Evolutionary conservation across 2,329 filamentous ascomycete species (phyloP).

Genomic region (Monilinia vaccinii-corymbosi): DNA sequence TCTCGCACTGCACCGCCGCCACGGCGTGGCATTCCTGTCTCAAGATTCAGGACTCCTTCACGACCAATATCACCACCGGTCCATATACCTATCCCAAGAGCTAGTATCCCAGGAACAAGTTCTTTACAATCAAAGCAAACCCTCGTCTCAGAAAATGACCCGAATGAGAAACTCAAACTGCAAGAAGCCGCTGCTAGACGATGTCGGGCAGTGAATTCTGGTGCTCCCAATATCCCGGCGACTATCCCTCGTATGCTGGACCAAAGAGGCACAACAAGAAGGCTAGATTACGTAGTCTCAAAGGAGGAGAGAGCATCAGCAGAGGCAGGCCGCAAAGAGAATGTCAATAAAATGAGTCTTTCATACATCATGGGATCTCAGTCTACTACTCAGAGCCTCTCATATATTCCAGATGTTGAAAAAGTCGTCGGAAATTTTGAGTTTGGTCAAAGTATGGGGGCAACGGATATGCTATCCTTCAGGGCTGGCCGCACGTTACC

Average conservation of each 20-base stretch:
- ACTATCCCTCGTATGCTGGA: not conserved
- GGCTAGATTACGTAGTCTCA: not conserved
- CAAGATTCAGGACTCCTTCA: not conserved
- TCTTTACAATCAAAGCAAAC: not conserved
- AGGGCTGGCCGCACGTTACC: not conserved
- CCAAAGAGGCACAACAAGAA: not conserved
- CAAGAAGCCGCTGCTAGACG: not conserved
- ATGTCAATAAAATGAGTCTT: not conserved
- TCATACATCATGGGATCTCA: not conserved
- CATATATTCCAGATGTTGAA: not conserved
- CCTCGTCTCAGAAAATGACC: not conserved
- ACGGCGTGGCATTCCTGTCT: not conserved
- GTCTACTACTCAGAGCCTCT: no score
- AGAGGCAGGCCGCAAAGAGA: not conserved
- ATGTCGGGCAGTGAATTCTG: not conserved
- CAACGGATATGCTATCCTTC: not conserved
- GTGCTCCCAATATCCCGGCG: no score
- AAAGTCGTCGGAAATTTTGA: not conserved
- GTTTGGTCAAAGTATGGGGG: not conserved
- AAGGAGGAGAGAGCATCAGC: not conserved
- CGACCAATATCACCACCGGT: not conserved
- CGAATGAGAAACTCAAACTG: not conserved
- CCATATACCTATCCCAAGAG: not conserved
- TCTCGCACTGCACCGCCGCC: not conserved
- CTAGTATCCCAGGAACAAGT: no score